Conservation (phyloP, 2,329 filamentous ascomycete species). For the Aspergillus vadensis region DNA sequence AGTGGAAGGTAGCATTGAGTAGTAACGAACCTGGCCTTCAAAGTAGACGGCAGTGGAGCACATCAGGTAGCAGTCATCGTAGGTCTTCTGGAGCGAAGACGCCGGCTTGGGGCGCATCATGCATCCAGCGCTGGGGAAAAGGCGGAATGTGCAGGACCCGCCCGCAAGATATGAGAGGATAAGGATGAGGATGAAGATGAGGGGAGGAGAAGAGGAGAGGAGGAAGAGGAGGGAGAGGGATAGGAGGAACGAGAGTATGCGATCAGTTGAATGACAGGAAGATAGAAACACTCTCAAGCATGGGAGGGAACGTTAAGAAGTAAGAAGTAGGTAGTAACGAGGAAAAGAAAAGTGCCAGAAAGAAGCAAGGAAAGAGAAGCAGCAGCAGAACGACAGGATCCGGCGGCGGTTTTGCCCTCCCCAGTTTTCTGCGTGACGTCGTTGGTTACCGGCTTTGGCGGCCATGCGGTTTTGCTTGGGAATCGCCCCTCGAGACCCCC, state of each 20-base stretch:
- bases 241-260: slow-evolving; percentile 1
- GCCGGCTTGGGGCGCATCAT: slow-evolving; percentile 62
- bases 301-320: background rate
- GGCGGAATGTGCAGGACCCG: slow-evolving; percentile 25
- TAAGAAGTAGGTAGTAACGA: background rate
- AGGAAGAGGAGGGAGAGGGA: background rate
- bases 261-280: slow-evolving; percentile 18
- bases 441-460: background rate
- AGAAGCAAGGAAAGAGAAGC: background rate
- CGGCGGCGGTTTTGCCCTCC: background rate
- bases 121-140: slow-evolving; percentile 16
- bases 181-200: background rate
- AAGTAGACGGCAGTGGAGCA: slow-evolving; percentile 97
- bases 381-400: background rate
- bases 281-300: background rate
- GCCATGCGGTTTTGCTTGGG: too few species aligned
- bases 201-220: background rate
- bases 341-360: background rate
- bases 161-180: slow-evolving; percentile 22
- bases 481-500: background rate
- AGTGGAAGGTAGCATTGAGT: background rate
- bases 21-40: slow-evolving; percentile 73
- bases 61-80: slow-evolving; percentile 92
- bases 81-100: slow-evolving; percentile 89
- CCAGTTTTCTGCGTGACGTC: slow-evolving; percentile 10